Percentiles rank a stretch among this genome's conserved stretches.
phyloP scores from a whole-genome alignment of 306 rosid species.

The Castanopsis chinensis region DNA sequence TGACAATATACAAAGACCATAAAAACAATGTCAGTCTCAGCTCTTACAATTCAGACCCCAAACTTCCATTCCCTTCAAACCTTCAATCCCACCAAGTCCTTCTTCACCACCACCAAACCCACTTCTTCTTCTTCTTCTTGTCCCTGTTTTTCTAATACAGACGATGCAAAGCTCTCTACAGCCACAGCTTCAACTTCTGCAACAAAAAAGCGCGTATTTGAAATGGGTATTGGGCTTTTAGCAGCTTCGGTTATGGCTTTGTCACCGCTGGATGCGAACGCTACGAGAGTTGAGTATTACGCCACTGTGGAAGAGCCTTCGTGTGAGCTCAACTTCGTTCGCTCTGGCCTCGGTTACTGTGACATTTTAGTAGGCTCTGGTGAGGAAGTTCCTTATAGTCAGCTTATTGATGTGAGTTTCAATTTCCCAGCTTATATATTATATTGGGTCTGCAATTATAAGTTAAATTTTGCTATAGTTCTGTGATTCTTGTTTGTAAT shows the following conservation, averaged over 20 bases:
- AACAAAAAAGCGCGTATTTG: slow-evolving; percentile 30
- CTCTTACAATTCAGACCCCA: slow-evolving; percentile 36
- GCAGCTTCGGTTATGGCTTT: slow-evolving; percentile 62
- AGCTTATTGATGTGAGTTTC: slow-evolving; percentile 78
- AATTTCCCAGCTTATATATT: background rate
- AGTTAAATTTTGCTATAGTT: background rate
- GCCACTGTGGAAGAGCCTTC: slow-evolving; percentile 84
- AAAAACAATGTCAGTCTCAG: slow-evolving; percentile 54
- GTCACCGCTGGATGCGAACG: slow-evolving; percentile 72
- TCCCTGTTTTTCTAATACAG: slow-evolving; percentile 29
- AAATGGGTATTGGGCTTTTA: slow-evolving; percentile 57
- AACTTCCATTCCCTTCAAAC: slow-evolving; percentile 13
- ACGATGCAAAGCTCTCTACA: slow-evolving; percentile 16
- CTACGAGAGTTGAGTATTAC: slow-evolving; percentile 86
- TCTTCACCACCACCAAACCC: slow-evolving; percentile 1
- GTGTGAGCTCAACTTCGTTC: slow-evolving; percentile 66
- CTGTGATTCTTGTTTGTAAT: background rate
- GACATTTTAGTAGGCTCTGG: slow-evolving; percentile 64
- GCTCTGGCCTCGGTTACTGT: slow-evolving; percentile 88
- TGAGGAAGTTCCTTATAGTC: slow-evolving; percentile 64
- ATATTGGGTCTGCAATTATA: background rate
- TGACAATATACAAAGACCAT: background rate
- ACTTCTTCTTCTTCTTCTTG: slow-evolving; percentile 24
- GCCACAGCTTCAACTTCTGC: slow-evolving; percentile 15
- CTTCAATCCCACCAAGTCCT: slow-evolving; percentile 10